Conservation (phyloP, 2,329 filamentous ascomycete genomes). For the Sporothrix pseudoabietina region DNA sequence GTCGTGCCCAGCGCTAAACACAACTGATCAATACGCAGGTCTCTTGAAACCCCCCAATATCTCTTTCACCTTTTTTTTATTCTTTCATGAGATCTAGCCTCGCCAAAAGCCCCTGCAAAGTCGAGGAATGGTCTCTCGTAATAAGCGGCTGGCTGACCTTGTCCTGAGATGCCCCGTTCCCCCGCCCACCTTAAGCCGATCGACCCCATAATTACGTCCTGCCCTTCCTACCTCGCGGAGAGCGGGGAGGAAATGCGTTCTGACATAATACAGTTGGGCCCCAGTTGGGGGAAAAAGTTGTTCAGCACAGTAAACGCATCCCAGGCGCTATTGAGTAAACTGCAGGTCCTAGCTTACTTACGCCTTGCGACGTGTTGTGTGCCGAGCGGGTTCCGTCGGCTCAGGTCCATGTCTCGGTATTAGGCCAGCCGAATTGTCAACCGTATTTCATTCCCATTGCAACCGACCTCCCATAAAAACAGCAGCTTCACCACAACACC, state of each 20-base stretch:
- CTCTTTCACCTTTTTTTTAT: too few species aligned
- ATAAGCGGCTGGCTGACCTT: not conserved
- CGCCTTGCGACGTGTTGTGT: not conserved
- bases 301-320: not conserved
- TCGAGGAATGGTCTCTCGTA: not conserved
- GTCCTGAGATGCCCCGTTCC: not conserved
- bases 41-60: too few species aligned
- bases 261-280: not conserved
- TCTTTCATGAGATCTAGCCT: too few species aligned
- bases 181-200: not conserved
- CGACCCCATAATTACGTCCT: not conserved
- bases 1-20: not conserved
- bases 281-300: too few species aligned
- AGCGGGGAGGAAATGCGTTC: not conserved
- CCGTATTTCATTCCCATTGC: not conserved
- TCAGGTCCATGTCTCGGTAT: conserved; percentile 36
- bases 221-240: too few species aligned
- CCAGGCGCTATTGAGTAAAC: not conserved
- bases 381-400: conserved; percentile 41
- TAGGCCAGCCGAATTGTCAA: conserved; percentile 4
- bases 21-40: not conserved
- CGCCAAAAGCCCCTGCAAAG: not conserved
- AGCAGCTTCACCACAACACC: not conserved
- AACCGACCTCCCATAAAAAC: not conserved
- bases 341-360: too few species aligned